Evolutionary conservation across 805 yeast species (phyloP).

Genomic region (Ogataea paradorogensis): DNA sequence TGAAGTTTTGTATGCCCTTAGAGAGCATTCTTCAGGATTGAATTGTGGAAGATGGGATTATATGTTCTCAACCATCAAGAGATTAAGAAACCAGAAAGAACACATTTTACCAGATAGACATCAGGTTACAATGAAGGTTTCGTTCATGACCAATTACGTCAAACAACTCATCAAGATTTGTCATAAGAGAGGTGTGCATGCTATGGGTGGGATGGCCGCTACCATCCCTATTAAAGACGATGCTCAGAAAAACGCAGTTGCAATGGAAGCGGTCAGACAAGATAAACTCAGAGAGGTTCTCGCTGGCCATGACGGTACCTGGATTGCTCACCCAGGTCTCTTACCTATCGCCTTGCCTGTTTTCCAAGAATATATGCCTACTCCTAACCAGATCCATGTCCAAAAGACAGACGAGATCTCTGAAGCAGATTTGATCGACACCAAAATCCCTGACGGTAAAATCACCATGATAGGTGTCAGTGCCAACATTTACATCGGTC

Average conservation of each 20-base stretch:
- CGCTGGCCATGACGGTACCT: conserved; percentile 84
- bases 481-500: conserved; percentile 70
- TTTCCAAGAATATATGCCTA: conserved; percentile 74
- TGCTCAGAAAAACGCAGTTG: conserved; percentile 56
- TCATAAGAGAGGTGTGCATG: conserved; percentile 78
- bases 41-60: conserved; percentile 92
- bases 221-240: conserved; percentile 79
- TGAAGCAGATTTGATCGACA: conserved; percentile 59
- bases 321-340: conserved; percentile 88
- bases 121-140: conserved; percentile 75
- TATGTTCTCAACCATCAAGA: conserved; percentile 76
- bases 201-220: conserved; percentile 92
- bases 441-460: conserved; percentile 58
- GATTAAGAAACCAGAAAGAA: conserved; percentile 64
- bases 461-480: conserved; percentile 70
- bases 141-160: conserved; percentile 78
- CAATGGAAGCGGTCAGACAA: conserved; percentile 68
- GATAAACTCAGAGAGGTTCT: conserved; percentile 75
- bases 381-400: conserved; percentile 68
- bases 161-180: conserved; percentile 68
- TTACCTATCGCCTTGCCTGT: conserved; percentile 70
- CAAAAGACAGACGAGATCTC: conserved; percentile 45
- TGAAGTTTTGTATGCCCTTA: conserved; percentile 72
- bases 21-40: conserved; percentile 75
- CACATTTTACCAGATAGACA: conserved; percentile 76